Conservation (phyloP, 208 protist genomes). For the Novymonas esmeraldas region DNA sequence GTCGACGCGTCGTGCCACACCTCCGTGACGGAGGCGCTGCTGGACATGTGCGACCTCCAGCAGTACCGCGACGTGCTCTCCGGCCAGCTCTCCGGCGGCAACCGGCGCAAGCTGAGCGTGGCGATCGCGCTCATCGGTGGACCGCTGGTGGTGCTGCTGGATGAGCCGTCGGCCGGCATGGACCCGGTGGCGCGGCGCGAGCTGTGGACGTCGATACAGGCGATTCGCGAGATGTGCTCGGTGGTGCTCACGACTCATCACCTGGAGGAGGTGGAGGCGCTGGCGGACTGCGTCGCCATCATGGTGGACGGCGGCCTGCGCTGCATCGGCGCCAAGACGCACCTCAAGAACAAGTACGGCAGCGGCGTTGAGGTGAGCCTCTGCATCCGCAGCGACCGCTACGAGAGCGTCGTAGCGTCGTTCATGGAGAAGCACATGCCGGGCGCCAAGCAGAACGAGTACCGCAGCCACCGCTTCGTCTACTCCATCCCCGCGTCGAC, state of each 20-base stretch:
- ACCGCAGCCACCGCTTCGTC: too few relatives aligned
- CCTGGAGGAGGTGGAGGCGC: conserved; percentile 91
- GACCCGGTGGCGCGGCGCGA: conserved; percentile 79
- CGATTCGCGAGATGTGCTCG: conserved; percentile 63
- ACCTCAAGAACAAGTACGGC: conserved; percentile 85
- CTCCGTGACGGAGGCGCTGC: conserved; percentile 35
- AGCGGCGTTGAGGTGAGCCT: too few relatives aligned
- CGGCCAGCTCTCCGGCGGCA: conserved; percentile 71
- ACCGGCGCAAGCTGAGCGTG: conserved; percentile 83
- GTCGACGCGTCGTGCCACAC: conserved; percentile 19
- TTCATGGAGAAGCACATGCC: too few relatives aligned
- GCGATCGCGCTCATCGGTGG: conserved; percentile 87
- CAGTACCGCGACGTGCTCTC: conserved; percentile 40
- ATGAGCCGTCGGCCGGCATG: conserved; percentile 91
- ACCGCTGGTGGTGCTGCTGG: conserved; percentile 72
- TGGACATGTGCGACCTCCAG: conserved; percentile 48
- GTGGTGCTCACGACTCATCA: conserved; percentile 93
- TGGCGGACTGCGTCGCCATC: conserved; percentile 86
- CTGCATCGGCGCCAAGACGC: conserved; percentile 80
- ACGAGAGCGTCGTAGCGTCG: too few relatives aligned
- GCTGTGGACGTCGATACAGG: conserved; percentile 81
- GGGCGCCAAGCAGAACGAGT: too few relatives aligned
- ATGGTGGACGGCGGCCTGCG: conserved; percentile 88
- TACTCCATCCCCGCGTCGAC: conserved; percentile 9
- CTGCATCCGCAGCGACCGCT: too few relatives aligned